phyloP scores from a whole-genome alignment of 1,284 basidiomycete genomes.

The Tylopilus microsporus region DNA sequence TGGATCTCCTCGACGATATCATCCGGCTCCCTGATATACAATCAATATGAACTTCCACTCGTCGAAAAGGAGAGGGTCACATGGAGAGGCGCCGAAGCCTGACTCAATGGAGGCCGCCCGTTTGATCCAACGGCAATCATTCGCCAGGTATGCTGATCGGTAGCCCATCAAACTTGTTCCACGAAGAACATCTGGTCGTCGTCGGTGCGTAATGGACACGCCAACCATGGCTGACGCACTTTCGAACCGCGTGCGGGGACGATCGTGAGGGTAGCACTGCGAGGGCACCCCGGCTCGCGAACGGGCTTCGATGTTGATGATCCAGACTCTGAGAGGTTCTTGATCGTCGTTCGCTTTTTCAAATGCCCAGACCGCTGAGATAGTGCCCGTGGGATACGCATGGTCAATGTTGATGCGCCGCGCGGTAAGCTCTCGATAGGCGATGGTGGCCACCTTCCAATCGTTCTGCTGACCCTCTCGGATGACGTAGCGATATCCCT shows the following conservation, averaged over 20 bases:
- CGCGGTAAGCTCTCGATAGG: neutral
- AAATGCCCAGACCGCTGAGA: conserved; percentile 17
- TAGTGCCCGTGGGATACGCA: neutral
- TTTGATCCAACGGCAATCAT: conserved; percentile 23
- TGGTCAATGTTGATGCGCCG: neutral
- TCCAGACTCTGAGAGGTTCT: conserved; percentile 30
- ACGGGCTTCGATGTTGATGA: conserved; percentile 33
- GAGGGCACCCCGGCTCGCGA: conserved; percentile 13
- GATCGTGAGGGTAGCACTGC: neutral
- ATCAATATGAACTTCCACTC: conserved; percentile 20
- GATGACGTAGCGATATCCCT: neutral
- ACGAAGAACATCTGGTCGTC: conserved; percentile 9
- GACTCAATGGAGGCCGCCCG: conserved; percentile 17
- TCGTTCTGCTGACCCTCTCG: neutral
- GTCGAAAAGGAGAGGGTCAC: conserved; percentile 26
- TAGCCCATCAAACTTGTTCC: conserved; percentile 22
- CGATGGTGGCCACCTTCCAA: conserved; percentile 8
- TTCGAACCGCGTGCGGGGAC: conserved; percentile 11
- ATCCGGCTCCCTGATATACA: neutral
- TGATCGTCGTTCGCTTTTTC: neutral
- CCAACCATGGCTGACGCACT: conserved; percentile 16
- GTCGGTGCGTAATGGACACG: conserved; percentile 9
- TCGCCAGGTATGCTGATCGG: conserved; percentile 28
- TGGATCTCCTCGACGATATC: neutral
- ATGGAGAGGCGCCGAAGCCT: conserved; percentile 15